Base-by-base conservation (phyloP, 169 alveolate species). In the Plasmodium fragile region DNA sequence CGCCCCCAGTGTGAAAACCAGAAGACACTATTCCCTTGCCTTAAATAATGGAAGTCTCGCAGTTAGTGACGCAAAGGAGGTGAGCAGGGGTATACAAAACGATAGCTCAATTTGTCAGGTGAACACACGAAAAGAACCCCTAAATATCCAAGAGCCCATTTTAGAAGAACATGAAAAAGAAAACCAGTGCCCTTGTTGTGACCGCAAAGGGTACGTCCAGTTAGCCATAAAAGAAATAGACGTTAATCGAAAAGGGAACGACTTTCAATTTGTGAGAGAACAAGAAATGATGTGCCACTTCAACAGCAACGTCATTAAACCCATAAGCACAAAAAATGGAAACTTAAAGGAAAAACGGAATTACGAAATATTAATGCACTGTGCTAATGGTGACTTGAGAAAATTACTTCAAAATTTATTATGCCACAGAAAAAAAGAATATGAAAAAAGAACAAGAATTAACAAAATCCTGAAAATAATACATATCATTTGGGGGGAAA, bases 211-310 rank as follows among this genome's bases (percentile, higher is more conserved):
- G 18, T 45, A 87, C 65, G 79, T 87, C 71, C 90, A 77, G 11
- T 34, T 87, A 71, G 93, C 93, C 45, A 79, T 87, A 53, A 87
- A 87, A 87, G 93, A 87, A 77, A 87, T 87, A 22, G 93, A 87
- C 81, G 81, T 87, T 34, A 87, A 84, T 87, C 71, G 89, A 78
- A 78, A 75, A 87, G 89, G 89, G 8, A 87, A 78, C 34, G 93
- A 87, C 8, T 87, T 39, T 75, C 97, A 96, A 81, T 96, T 95
- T 87, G 92, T 96, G 43, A 87, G 97, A 49, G 97, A 96, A 59
- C 95, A 95, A 85, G 97, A 96, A 77, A 82, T 96, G 90, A 85
- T 96, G 96, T 82, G 95, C 30, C 97, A 96, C 82, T 96, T 94
- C 78, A 85, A 96, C 80, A 82, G 95, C 25, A 89, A 96, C 77